A percentile compares a stretch with the other conserved stretches of the same genome.
Conservation (phyloP, 331 rosid species). For the Dryas integrifolia region DNA sequence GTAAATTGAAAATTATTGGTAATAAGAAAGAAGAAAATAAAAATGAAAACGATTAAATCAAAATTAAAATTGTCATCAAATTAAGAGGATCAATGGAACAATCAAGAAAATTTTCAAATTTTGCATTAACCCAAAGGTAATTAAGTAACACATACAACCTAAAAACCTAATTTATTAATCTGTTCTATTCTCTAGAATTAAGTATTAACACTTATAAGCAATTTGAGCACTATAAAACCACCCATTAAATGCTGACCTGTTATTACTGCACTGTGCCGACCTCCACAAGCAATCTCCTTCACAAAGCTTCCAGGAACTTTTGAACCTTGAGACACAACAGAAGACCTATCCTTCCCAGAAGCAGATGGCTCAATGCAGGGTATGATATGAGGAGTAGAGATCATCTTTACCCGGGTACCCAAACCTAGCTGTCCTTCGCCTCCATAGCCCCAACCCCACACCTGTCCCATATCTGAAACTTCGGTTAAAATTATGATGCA, state of each 20-base stretch:
- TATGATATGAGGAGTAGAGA: constrained; percentile 76
- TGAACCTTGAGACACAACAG: constrained; percentile 39
- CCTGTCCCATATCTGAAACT: constrained; percentile 99
- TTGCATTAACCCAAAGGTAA: not conserved
- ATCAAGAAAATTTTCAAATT: not conserved
- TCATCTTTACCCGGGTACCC: constrained; percentile 86
- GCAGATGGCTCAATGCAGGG: constrained; percentile 58
- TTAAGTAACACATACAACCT: not conserved
- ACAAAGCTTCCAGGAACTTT: constrained; percentile 62
- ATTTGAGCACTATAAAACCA: constrained; percentile 5
- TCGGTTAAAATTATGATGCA: constrained; percentile 72
- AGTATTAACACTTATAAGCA: not conserved
- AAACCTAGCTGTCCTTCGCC: constrained; percentile 98
- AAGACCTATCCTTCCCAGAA: constrained; percentile 55
- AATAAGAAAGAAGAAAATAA: not conserved
- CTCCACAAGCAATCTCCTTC: constrained; percentile 84
- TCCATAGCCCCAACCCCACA: constrained; percentile 99
- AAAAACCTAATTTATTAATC: not conserved
- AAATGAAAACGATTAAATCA: not conserved
- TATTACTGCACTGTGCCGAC: constrained; percentile 82
- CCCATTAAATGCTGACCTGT: constrained; percentile 54
- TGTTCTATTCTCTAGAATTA: not conserved
- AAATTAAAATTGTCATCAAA: not conserved
- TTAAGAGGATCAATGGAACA: not conserved
- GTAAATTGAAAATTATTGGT: constrained; percentile 10